Base-by-base conservation (phyloP, 2,329 filamentous ascomycete species). In the Diaporthe helianthi region DNA sequence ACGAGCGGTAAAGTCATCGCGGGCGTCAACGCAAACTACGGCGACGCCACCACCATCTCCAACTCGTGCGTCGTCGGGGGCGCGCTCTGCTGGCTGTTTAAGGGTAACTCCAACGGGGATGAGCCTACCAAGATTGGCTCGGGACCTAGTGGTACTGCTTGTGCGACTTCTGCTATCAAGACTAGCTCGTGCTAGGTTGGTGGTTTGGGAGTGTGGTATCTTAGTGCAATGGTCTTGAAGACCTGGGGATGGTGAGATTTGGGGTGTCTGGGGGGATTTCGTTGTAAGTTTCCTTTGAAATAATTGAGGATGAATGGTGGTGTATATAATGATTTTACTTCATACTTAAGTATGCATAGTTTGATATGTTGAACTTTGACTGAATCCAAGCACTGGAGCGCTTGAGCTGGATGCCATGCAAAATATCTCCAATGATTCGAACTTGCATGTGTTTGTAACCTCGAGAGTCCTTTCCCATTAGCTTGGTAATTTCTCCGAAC, bases 21-120 rank as follows among this genome's bases (percentile, higher is more conserved):
- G 54, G 83, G 83, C 36, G 83, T 85, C 75, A 85, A 85, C 76
- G 76, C 76, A 72, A 86, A 85, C 79, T 84, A 80, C 70, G 83
- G 82, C 31, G 82, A 84, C 71, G 60, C 67, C 1, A 75, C 73
- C 3, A 54, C 19, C 9, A 70, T 74, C 65, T 75, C 72, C 67
- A 68, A 76, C 64, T 73, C 69, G 38, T 76, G 71, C 60, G 70
- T 12, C 53, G 31, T 8, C 15, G 60, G 26, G 2, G 58, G 58
- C 9, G 58, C 41, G 4, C 58, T 63, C 3, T 76, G 75, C 64
- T 71, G 70, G 69, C 33, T 71, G 13, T 76, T 70, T 15, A 15
- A 66, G 41, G 75, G 75, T 2, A 75, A 73, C 55, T 70, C 49
- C 46, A 63, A 46, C 17, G 74, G 75, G 12, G 65, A 72, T 4